These are phyloP conservation scores for Groenewaldozyma sp. DNA, from an alignment of 1,139 yeast genomes.

Conservation along the genomic window DNA sequence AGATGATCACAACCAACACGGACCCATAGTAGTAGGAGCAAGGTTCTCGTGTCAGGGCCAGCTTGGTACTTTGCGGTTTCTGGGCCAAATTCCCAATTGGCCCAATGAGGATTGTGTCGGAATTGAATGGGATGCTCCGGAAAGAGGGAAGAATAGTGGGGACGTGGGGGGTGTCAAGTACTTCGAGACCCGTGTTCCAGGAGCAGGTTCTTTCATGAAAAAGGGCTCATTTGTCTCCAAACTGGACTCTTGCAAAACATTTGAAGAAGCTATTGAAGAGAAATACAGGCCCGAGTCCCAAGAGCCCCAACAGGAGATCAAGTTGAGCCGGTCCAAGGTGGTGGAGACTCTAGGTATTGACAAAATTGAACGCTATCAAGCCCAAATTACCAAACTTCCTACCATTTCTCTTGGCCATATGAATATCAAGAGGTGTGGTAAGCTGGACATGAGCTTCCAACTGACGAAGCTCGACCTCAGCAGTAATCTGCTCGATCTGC, in stretches of 20 bases:
- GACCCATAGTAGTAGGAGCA: slow-evolving; percentile 32
- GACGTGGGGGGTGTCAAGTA: slow-evolving; percentile 36
- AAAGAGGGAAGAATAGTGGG: slow-evolving; percentile 54
- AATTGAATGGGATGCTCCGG: slow-evolving; percentile 73
- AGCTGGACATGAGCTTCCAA: slow-evolving; percentile 20
- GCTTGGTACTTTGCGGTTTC: slow-evolving; percentile 53
- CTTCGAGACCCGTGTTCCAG: slow-evolving; percentile 31
- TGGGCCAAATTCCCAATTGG: slow-evolving; percentile 61
- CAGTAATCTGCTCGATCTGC: slow-evolving; percentile 45
- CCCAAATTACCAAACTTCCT: slow-evolving; percentile 38
- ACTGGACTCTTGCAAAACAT: slow-evolving; percentile 27
- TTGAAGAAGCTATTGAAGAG: slow-evolving; percentile 42
- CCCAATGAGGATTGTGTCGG: slow-evolving; percentile 51
- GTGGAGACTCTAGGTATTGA: slow-evolving; percentile 62
- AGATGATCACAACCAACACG: no score
- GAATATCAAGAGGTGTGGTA: slow-evolving; percentile 13
- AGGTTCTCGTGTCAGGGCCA: slow-evolving; percentile 42
- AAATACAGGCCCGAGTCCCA: slow-evolving; percentile 38
- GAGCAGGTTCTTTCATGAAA: slow-evolving; percentile 64
- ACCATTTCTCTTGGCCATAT: slow-evolving; percentile 43
- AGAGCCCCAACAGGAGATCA: slow-evolving; percentile 12
- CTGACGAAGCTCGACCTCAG: slow-evolving; percentile 49
- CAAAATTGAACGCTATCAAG: slow-evolving; percentile 40
- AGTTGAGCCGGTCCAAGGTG: slow-evolving; percentile 37
- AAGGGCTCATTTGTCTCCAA: slow-evolving; percentile 25